Percentiles rank a stretch among this genome's conserved stretches.
Conservation (phyloP, 306 rosid genomes). For the Casuarina equisetifolia region DNA sequence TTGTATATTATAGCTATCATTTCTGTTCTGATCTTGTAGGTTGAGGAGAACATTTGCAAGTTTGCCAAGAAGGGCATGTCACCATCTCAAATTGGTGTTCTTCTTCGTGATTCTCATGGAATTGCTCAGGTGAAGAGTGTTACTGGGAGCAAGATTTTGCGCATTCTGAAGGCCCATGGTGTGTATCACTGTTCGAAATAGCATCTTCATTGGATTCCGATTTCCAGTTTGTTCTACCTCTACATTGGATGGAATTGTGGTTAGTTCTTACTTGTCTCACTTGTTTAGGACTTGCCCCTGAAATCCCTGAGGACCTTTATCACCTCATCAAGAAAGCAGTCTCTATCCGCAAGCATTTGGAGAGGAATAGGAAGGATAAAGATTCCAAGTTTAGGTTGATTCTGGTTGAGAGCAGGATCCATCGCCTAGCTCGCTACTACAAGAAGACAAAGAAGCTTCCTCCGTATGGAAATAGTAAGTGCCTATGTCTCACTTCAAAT, state of each 20-base stretch:
- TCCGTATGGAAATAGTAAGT: constrained; percentile 86
- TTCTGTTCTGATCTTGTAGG: constrained; percentile 34
- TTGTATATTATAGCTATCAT: not conserved
- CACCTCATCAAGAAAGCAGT: constrained; percentile 91
- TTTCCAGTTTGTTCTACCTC: not conserved
- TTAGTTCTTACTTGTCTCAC: not conserved
- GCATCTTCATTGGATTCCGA: not conserved
- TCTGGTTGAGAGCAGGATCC: constrained; percentile 90
- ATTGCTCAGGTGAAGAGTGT: constrained; percentile 78
- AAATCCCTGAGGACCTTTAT: constrained; percentile 90
- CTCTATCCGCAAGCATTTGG: constrained; percentile 79
- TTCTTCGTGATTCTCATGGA: constrained; percentile 83
- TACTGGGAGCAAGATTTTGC: constrained; percentile 75
- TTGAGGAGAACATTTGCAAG: constrained; percentile 79
- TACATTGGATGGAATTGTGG: not conserved
- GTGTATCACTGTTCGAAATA: not conserved
- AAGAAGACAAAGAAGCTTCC: constrained; percentile 95
- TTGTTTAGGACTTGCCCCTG: constrained; percentile 78
- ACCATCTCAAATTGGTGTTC: constrained; percentile 95
- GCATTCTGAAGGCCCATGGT: constrained; percentile 85
- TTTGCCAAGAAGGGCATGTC: constrained; percentile 90
- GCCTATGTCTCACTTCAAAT: not conserved
- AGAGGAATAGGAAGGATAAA: constrained; percentile 85
- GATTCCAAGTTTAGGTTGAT: constrained; percentile 91
- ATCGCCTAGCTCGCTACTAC: constrained; percentile 81